phyloP scores from a whole-genome alignment of 306 rosid genomes.

The Lathyrus aphaca region DNA sequence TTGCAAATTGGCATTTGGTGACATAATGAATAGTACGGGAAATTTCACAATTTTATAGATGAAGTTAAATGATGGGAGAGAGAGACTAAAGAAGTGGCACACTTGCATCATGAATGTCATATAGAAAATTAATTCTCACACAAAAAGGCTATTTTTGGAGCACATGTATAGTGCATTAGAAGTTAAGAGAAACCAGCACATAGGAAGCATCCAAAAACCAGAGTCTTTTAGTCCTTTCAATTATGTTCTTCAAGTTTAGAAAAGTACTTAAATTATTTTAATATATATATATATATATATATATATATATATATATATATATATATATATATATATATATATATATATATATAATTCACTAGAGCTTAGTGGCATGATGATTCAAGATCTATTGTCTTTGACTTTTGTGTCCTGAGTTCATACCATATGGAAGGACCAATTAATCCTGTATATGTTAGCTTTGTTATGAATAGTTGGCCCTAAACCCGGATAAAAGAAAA shows the following conservation, averaged over 20 bases:
- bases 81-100: conserved; percentile 31
- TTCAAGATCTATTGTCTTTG: too few relatives aligned
- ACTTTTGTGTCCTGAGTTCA: too few relatives aligned
- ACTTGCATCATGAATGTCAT: conserved; percentile 37
- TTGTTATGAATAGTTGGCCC: too few relatives aligned
- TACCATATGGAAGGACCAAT: too few relatives aligned
- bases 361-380: too few relatives aligned
- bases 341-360: too few relatives aligned
- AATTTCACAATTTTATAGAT: neutral
- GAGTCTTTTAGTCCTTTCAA: neutral
- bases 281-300: too few relatives aligned
- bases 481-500: too few relatives aligned
- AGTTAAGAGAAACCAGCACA: conserved; percentile 1
- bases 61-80: conserved; percentile 11
- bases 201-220: neutral
- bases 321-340: too few relatives aligned
- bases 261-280: too few relatives aligned
- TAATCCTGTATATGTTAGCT: too few relatives aligned
- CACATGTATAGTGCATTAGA: conserved; percentile 23
- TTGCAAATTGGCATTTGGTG: conserved; percentile 25
- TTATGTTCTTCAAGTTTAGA: neutral
- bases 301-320: too few relatives aligned
- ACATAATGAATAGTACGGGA: conserved; percentile 18
- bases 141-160: conserved; percentile 56
- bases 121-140: conserved; percentile 32